Conservation (phyloP, 2,329 filamentous ascomycete genomes). For the Pseudocercospora crystallina region DNA sequence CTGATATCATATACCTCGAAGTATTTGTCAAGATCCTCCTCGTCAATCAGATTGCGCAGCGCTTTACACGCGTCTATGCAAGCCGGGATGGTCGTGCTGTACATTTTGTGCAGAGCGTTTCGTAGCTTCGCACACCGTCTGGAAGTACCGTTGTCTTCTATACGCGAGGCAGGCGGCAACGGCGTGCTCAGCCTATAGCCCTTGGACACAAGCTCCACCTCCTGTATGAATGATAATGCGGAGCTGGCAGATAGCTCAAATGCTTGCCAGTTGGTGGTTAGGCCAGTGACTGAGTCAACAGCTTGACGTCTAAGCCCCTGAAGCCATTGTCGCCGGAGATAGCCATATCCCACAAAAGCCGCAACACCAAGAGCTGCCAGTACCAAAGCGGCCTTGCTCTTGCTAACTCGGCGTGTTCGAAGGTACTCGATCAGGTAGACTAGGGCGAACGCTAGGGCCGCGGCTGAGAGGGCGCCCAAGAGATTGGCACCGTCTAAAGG, state of each 20-base stretch:
- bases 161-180: constrained; percentile 83
- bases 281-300: constrained; percentile 64
- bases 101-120: constrained; percentile 68
- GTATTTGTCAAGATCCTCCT: constrained; percentile 84
- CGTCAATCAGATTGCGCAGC: constrained; percentile 72
- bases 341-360: constrained; percentile 65
- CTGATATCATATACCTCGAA: constrained; percentile 66
- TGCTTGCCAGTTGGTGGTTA: constrained; percentile 73
- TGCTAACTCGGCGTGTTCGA: constrained; percentile 56
- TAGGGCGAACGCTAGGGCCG: constrained; percentile 59
- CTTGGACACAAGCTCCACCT: constrained; percentile 91
- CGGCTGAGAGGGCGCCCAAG: constrained; percentile 66
- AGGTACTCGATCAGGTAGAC: constrained; percentile 73
- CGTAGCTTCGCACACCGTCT: constrained; percentile 79
- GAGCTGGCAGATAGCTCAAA: constrained; percentile 77
- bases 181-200: constrained; percentile 88
- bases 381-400: constrained; percentile 51
- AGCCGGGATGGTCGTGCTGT: constrained; percentile 67
- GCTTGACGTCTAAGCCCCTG: constrained; percentile 74
- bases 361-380: constrained; percentile 53
- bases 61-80: constrained; percentile 69
- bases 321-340: constrained; percentile 77
- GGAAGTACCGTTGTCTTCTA: constrained; percentile 72
- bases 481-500: constrained; percentile 48
- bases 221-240: constrained; percentile 79